phyloP scores from a whole-genome alignment of 2,329 filamentous ascomycete genomes.

The Coniochaeta sp. region DNA sequence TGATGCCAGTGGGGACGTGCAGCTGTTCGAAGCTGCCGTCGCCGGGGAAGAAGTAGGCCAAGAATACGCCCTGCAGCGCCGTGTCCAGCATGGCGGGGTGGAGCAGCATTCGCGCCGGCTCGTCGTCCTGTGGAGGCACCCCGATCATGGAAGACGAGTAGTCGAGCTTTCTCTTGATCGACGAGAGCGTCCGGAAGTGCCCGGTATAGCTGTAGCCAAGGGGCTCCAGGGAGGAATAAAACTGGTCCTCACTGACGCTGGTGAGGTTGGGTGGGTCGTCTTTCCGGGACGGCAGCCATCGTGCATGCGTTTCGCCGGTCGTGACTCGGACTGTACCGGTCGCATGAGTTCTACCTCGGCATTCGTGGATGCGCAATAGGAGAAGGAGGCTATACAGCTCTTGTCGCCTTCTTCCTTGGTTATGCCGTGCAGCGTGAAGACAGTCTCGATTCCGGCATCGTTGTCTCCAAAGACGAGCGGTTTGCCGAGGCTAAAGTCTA shows the following conservation, averaged over 20 bases:
- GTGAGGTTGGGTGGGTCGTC: slow-evolving; percentile 1
- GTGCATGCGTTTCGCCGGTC: slow-evolving; percentile 2
- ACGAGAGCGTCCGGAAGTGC: background rate
- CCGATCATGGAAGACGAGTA: background rate
- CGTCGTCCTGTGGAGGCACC: background rate
- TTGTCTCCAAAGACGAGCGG: slow-evolving; percentile 3
- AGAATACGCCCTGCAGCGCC: slow-evolving; percentile 21
- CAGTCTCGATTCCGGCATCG: background rate
- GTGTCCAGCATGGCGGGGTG: slow-evolving; percentile 21
- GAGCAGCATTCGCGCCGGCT: slow-evolving; percentile 9
- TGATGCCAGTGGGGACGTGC: slow-evolving; percentile 17
- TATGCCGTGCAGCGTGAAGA: slow-evolving; percentile 1
- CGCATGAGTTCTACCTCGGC: background rate
- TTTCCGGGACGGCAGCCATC: background rate
- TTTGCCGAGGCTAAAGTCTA: slow-evolving; percentile 3
- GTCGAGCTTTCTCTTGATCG: background rate
- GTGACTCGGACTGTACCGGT: slow-evolving; percentile 3
- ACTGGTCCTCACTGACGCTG: background rate
- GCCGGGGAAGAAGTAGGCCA: slow-evolving; percentile 18
- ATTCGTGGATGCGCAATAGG: background rate
- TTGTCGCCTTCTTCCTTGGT: slow-evolving; percentile 1
- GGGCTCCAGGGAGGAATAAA: background rate
- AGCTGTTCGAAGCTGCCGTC: slow-evolving; percentile 19
- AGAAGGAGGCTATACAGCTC: background rate
- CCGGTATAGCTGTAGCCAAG: slow-evolving; percentile 1